A percentile compares a stretch with the other conserved stretches of the same genome.
Conservation (phyloP, 139 green algal genomes). For the Edaphochlamys debaryana region DNA sequence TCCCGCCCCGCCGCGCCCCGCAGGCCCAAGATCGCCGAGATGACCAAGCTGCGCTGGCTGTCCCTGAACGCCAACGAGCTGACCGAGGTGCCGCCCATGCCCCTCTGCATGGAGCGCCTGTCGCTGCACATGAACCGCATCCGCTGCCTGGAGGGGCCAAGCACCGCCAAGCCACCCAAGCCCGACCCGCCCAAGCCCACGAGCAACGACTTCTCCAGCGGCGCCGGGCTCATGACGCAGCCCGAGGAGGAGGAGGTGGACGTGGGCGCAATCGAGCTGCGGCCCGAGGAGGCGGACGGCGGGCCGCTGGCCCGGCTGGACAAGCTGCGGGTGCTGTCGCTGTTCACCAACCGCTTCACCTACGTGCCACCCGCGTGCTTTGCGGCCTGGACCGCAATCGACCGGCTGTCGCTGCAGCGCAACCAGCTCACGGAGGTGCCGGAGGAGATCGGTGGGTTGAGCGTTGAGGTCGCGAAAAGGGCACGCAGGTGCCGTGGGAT, state of each 20-base stretch:
- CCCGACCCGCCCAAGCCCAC: no score
- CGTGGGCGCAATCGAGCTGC: not conserved
- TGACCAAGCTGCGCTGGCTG: not conserved
- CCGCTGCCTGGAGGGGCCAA: not conserved
- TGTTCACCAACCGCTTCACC: not conserved
- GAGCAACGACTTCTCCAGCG: no score
- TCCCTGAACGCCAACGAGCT: not conserved
- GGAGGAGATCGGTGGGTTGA: not conserved
- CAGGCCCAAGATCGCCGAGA: not conserved
- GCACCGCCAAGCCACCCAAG: no score
- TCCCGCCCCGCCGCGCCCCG: no score
- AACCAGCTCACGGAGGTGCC: constrained; percentile 3
- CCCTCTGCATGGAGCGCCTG: not conserved
- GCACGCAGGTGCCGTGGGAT: no score
- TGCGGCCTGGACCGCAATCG: not conserved
- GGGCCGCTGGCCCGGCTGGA: not conserved
- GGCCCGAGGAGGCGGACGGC: not conserved
- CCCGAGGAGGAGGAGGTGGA: no score
- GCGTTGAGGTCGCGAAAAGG: no score
- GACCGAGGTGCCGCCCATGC: not conserved
- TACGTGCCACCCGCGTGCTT: not conserved
- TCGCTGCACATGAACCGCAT: constrained; percentile 3
- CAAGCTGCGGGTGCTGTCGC: not conserved
- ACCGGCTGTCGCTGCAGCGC: not conserved
- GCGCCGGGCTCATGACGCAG: no score